Evolutionary conservation across 192 early-diverging fungal genomes (phyloP).

Genomic region (Rhizophagus clarus): DNA sequence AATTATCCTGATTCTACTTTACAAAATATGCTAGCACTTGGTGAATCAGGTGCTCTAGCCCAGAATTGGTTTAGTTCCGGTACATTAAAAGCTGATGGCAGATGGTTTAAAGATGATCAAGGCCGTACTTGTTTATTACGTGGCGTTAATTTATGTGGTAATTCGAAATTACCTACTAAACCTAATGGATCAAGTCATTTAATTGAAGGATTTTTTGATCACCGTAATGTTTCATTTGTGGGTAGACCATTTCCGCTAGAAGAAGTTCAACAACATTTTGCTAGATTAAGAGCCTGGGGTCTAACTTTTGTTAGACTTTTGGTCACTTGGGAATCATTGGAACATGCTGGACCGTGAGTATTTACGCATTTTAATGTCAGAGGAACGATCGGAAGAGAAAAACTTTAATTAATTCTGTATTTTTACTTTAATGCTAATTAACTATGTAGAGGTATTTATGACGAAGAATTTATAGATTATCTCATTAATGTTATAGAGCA

Average conservation of each 20-base stretch:
- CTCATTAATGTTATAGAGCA: constrained; percentile 63
- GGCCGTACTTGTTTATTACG: constrained; percentile 66
- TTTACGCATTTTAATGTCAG: background rate
- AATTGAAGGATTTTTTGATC: constrained; percentile 67
- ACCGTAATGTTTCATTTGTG: constrained; percentile 75
- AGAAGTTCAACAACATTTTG: constrained; percentile 76
- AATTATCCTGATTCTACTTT: background rate
- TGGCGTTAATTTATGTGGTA: constrained; percentile 80
- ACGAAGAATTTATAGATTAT: constrained; percentile 82
- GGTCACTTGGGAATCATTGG: constrained; percentile 83
- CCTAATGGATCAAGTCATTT: constrained; percentile 71
- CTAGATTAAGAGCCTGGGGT: constrained; percentile 72
- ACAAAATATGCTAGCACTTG: constrained; percentile 15
- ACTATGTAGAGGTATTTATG: constrained; percentile 64
- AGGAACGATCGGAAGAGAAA: too few species aligned
- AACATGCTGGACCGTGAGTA: constrained; percentile 72
- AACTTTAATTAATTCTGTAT: background rate
- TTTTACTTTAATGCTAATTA: background rate
- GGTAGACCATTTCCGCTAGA: constrained; percentile 77
- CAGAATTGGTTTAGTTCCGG: constrained; percentile 46
- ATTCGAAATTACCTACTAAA: constrained; percentile 72
- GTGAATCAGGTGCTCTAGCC: constrained; percentile 35
- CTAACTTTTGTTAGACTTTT: constrained; percentile 77
- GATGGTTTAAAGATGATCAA: constrained; percentile 56
- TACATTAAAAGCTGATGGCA: constrained; percentile 36